Base-by-base conservation (phyloP, 2,329 filamentous ascomycete genomes). In the Phymatotrichopsis omnivora region DNA sequence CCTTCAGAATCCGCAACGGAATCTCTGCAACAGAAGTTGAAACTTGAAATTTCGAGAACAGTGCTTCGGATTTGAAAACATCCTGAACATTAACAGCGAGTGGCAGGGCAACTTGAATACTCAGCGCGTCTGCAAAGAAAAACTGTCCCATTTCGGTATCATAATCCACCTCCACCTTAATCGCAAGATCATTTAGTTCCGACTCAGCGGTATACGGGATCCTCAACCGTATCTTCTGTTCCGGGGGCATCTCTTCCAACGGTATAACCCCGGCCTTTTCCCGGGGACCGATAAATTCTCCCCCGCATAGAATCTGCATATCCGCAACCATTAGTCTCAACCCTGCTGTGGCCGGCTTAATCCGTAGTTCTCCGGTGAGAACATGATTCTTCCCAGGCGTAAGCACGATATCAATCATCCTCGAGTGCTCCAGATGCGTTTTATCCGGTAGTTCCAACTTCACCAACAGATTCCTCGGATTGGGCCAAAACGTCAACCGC, bases 71-170 rank as follows among this genome's bases (percentile, higher is more conserved):
- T 61, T 94, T 93, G 68, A 96, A 96, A 22, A 93, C 76, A 57
- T 98, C 91, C 58, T 96, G 87, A 5, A 98, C 91, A 55, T 96
- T 96, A 52, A 98, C 91, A 3, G 89, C 87, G 3, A 98, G 71
- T 0, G 85, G 84, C 4, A 98, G 69, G 1, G 82, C 74, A 2
- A 91, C 80, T 2, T 79, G 73, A 16, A 93, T 70, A 3, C 71
- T 74, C 11, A 54, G 34, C 16, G 75, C 73, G 6, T 72, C 70
- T 12, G 73, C 74, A 12, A 76, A 72, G 60, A 80, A 81, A 42
- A 71, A 69, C 53, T 85, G 83, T 2, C 79, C 82, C 2, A 74
- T 66, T 0, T 76, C 68, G 0, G 83, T 87, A 2, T 72, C 72
- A 59, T 91, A 93, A 1, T 68, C 70, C 7, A 86, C 70, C 53